phyloP scores from a whole-genome alignment of 495 filamentous ascomycete genomes.

The Neurospora sublineolata region DNA sequence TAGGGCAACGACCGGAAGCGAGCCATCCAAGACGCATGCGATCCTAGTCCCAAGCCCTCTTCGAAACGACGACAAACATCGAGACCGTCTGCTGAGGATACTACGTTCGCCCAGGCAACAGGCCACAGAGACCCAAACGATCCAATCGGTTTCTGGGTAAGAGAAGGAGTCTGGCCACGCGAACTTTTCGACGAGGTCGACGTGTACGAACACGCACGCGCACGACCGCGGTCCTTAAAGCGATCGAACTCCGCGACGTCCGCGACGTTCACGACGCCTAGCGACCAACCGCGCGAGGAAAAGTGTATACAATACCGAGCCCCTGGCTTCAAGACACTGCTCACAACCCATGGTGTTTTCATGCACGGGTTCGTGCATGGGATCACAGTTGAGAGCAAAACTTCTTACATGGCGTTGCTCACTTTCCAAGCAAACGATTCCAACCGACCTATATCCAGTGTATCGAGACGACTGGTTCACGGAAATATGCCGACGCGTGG shows the following conservation, averaged over 20 bases:
- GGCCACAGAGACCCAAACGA: not conserved
- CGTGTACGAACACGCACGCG: not conserved
- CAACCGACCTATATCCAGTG: constrained; percentile 26
- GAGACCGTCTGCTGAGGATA: not conserved
- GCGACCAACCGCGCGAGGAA: constrained; percentile 1
- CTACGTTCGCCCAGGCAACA: not conserved
- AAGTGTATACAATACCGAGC: constrained; percentile 30
- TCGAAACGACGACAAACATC: not conserved
- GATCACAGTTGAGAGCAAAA: constrained; percentile 19
- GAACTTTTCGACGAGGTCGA: not conserved
- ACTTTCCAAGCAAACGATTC: constrained; percentile 16
- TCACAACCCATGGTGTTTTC: constrained; percentile 30
- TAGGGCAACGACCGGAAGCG: not conserved
- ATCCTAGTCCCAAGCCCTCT: not conserved
- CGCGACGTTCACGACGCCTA: not conserved
- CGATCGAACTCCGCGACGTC: not conserved
- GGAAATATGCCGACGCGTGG: constrained; percentile 17
- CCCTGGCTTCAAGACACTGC: constrained; percentile 20
- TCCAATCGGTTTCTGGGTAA: not conserved
- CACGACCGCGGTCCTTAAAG: not conserved
- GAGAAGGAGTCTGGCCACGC: not conserved
- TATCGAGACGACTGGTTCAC: constrained; percentile 28
- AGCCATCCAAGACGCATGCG: not conserved
- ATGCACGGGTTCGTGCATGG: constrained; percentile 23
- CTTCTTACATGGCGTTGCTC: constrained; percentile 21